Evolutionary conservation across 208 protist genomes (phyloP).

Genomic region (Tritrichomonas musculus): DNA sequence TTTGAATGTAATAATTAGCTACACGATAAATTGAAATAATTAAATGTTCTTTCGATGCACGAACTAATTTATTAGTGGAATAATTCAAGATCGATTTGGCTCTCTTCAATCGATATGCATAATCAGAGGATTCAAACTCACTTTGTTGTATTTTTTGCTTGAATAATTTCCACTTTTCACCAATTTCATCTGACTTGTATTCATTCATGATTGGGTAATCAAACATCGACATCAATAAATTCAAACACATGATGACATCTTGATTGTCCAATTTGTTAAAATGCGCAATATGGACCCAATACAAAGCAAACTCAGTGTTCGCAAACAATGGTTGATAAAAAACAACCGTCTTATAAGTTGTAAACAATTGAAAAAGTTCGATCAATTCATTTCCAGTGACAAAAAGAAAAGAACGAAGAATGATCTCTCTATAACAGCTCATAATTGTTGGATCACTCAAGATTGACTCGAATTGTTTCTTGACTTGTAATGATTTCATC

Average conservation of each 20-base stretch:
- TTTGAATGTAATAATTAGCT: background rate
- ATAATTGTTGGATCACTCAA: background rate
- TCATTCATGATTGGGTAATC: background rate
- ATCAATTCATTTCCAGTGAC: background rate
- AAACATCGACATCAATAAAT: background rate
- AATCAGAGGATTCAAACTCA: background rate
- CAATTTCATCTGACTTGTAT: background rate
- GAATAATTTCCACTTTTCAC: background rate
- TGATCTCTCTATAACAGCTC: background rate
- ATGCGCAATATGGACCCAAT: background rate
- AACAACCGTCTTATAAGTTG: background rate
- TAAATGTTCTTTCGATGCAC: background rate
- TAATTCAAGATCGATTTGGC: background rate
- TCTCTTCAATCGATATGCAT: background rate
- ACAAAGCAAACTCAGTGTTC: background rate
- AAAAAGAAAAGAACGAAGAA: background rate
- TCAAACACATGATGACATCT: background rate
- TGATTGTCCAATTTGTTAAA: background rate
- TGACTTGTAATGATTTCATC: background rate
- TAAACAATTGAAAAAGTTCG: slow-evolving; percentile 1
- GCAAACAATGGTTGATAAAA: background rate
- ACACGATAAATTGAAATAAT: background rate
- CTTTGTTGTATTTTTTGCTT: background rate
- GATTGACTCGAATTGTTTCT: background rate
- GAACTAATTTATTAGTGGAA: background rate